phyloP scores from a whole-genome alignment of 192 early-diverging fungal species.

The Linnemannia schmuckeri region DNA sequence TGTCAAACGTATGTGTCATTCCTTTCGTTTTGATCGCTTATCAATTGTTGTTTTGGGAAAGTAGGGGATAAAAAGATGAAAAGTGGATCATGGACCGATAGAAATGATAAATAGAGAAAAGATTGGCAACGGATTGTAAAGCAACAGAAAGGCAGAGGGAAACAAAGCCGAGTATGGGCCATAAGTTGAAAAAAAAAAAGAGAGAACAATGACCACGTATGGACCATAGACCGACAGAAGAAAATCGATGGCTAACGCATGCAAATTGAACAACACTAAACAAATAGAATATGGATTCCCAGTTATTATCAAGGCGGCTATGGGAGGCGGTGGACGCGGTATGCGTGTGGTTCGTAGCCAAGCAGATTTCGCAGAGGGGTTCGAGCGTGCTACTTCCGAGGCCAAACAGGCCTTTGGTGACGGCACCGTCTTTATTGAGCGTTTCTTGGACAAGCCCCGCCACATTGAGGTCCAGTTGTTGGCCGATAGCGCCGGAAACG shows the following conservation, averaged over 20 bases:
- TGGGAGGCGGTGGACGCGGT: conserved; percentile 96
- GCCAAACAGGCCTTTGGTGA: conserved; percentile 96
- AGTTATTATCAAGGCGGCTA: conserved; percentile 97
- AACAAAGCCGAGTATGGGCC: neutral
- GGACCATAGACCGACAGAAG: neutral
- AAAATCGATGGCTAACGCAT: neutral
- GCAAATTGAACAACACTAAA: too few relatives aligned
- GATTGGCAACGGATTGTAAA: neutral
- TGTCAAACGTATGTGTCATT: conserved; percentile 58
- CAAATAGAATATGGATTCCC: conserved; percentile 84
- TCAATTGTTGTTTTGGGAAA: neutral
- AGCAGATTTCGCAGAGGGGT: conserved; percentile 79
- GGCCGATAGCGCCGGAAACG: conserved; percentile 87
- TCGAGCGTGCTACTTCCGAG: conserved; percentile 89
- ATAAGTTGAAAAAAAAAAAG: too few relatives aligned
- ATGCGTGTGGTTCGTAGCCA: conserved; percentile 93
- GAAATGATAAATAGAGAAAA: neutral
- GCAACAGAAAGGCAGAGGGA: too few relatives aligned
- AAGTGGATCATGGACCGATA: neutral
- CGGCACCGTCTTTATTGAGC: conserved; percentile 95
- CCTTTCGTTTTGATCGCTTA: neutral
- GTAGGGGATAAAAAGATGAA: neutral
- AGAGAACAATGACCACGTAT: neutral
- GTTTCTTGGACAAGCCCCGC: conserved; percentile 90
- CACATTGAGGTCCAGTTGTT: conserved; percentile 99